These are phyloP conservation scores for Suhomyces sp. DNA, from an alignment of 805 yeast genomes.

Conservation along the genomic window DNA sequence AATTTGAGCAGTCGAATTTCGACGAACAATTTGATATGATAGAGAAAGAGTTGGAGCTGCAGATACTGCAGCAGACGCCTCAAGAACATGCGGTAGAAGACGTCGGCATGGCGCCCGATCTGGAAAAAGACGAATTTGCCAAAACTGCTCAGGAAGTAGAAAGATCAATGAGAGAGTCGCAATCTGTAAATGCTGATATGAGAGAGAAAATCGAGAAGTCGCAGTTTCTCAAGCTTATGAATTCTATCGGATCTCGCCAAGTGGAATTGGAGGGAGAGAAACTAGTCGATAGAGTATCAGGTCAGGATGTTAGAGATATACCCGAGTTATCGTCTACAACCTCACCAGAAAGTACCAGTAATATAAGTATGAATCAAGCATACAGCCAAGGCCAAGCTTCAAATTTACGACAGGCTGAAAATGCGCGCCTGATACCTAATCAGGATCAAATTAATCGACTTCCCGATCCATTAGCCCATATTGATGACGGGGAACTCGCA, in stretches of 20 bases:
- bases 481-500: constrained; percentile 37
- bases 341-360: neutral
- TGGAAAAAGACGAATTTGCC: constrained; percentile 38
- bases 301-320: constrained; percentile 18
- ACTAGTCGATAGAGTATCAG: constrained; percentile 26
- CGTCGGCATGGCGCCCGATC: constrained; percentile 7
- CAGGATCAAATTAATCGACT: constrained; percentile 19
- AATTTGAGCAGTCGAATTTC: constrained; percentile 14
- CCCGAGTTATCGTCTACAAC: neutral
- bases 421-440: neutral
- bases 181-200: constrained; percentile 11
- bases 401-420: neutral
- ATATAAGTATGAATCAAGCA: neutral
- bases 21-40: constrained; percentile 33
- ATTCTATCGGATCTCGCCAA: constrained; percentile 31
- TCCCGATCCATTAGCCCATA: constrained; percentile 45
- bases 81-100: constrained; percentile 4
- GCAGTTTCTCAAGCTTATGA: constrained; percentile 39
- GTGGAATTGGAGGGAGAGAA: constrained; percentile 43
- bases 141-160: constrained; percentile 37
- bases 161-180: constrained; percentile 17
- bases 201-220: constrained; percentile 33
- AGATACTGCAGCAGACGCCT: constrained; percentile 3
- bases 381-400: neutral
- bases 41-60: constrained; percentile 26